Conservation (phyloP, 768 basidiomycete genomes). For the Peribolospora baueri region DNA sequence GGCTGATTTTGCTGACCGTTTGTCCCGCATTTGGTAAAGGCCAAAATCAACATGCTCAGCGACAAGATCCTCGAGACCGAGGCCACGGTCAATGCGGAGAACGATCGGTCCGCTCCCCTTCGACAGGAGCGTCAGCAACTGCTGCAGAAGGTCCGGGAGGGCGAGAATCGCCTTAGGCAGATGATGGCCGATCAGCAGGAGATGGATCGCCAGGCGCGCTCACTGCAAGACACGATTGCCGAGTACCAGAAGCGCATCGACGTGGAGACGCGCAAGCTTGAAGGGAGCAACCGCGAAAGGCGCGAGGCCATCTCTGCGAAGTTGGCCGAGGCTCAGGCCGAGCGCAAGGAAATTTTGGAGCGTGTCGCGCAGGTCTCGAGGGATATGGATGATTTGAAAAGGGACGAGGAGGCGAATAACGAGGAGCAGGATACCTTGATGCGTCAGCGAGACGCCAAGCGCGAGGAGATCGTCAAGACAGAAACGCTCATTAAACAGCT, state of each 20-base stretch:
- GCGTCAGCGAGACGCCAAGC: not conserved
- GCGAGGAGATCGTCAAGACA: not conserved
- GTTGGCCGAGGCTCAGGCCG: not conserved
- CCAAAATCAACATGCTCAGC: conserved; percentile 1
- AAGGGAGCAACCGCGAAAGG: conserved; percentile 16
- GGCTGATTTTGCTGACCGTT: not conserved
- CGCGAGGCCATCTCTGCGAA: conserved; percentile 1
- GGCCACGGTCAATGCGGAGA: not conserved
- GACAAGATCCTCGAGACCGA: not conserved
- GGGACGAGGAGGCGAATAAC: not conserved
- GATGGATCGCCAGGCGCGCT: conserved; percentile 3
- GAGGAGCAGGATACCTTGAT: not conserved
- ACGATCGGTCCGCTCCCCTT: not conserved
- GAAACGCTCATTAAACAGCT: not conserved
- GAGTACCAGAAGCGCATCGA: conserved; percentile 28
- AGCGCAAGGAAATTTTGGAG: not conserved
- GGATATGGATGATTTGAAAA: not conserved
- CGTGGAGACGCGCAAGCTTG: conserved; percentile 31
- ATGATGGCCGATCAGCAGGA: not conserved
- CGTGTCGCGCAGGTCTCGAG: not conserved
- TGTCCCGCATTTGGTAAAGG: not conserved
- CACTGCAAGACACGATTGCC: conserved; percentile 14
- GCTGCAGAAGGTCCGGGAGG: no score
- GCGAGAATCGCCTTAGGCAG: no score
- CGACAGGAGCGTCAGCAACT: no score